These are phyloP conservation scores for Periconia sp. DNA, from an alignment of 2,329 filamentous ascomycete species.

Conservation along the genomic window DNA sequence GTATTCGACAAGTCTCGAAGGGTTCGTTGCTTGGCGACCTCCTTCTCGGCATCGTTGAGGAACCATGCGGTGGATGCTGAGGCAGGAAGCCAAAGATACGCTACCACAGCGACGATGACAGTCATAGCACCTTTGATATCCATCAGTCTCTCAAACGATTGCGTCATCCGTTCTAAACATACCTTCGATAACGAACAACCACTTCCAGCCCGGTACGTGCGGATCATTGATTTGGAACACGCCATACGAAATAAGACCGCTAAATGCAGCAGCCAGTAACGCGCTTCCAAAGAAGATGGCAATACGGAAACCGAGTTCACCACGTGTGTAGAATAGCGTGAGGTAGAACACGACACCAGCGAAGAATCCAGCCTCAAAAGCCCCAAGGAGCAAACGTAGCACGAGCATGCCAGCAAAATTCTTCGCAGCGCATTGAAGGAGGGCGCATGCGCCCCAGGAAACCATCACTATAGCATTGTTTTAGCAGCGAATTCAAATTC, in stretches of 20 bases:
- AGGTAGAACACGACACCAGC: constrained; percentile 61
- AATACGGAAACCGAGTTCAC: constrained; percentile 52
- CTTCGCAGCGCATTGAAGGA: constrained; percentile 56
- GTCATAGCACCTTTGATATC: constrained; percentile 33
- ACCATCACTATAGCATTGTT: constrained; percentile 46
- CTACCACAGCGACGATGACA: constrained; percentile 34
- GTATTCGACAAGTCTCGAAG: constrained; percentile 54
- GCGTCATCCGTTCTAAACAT: not conserved
- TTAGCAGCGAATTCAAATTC: too few relatives aligned
- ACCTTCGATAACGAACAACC: constrained; percentile 54
- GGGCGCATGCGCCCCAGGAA: constrained; percentile 56
- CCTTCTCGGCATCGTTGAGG: constrained; percentile 41
- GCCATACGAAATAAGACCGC: constrained; percentile 49
- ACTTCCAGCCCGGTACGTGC: constrained; percentile 56
- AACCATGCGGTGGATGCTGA: constrained; percentile 47
- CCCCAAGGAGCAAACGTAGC: constrained; percentile 57
- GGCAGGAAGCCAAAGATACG: constrained; percentile 45
- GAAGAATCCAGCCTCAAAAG: constrained; percentile 61
- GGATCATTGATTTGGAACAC: constrained; percentile 58
- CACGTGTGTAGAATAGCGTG: constrained; percentile 55
- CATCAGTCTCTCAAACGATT: constrained; percentile 1
- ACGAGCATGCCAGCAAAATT: constrained; percentile 58
- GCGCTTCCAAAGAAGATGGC: constrained; percentile 54
- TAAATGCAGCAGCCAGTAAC: constrained; percentile 49
- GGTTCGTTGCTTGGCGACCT: constrained; percentile 51